phyloP scores from a whole-genome alignment of 2,329 filamentous ascomycete species.

The Plenodomus lindquistii region DNA sequence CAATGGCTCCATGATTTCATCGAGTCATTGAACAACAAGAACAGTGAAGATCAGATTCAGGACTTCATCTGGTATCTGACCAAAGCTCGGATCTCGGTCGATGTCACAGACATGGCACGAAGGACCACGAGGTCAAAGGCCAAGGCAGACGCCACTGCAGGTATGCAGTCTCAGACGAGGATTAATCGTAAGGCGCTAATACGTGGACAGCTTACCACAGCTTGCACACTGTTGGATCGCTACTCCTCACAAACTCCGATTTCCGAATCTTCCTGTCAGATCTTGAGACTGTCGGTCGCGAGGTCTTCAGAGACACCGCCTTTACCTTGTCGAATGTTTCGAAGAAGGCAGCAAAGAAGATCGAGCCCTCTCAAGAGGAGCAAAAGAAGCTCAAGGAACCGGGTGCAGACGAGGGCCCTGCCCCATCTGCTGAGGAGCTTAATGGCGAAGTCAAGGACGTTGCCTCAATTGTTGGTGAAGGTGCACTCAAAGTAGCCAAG shows the following conservation, averaged over 20 bases:
- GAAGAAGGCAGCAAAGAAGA: conserved; percentile 70
- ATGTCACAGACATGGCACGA: conserved; percentile 65
- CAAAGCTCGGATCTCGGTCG: conserved; percentile 71
- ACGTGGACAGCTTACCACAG: conserved; percentile 70
- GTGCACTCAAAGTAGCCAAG: conserved; percentile 51
- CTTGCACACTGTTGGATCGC: conserved; percentile 76
- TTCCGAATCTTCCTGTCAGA: conserved; percentile 87
- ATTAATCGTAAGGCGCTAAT: conserved; percentile 18
- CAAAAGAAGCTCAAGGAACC: conserved; percentile 58
- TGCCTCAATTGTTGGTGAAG: conserved; percentile 50
- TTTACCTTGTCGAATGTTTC: conserved; percentile 77
- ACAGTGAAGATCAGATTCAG: conserved; percentile 81
- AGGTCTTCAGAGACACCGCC: conserved; percentile 86
- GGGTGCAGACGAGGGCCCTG: conserved; percentile 53
- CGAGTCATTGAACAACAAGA: conserved; percentile 81
- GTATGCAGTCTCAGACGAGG: conserved; percentile 47
- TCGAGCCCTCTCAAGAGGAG: conserved; percentile 70
- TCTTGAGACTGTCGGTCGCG: conserved; percentile 73
- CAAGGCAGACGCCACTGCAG: conserved; percentile 72
- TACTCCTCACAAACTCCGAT: conserved; percentile 88
- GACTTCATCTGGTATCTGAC: conserved; percentile 86
- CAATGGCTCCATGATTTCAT: conserved; percentile 80
- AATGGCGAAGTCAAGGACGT: conserved; percentile 52
- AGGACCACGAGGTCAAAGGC: conserved; percentile 66
- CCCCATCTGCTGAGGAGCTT: conserved; percentile 66